Evolutionary conservation across 371 early-diverging fungal genomes (phyloP), one percentile per base, ranked within the genome.

Genomic region (Phascolomyces articulosus): DNA sequence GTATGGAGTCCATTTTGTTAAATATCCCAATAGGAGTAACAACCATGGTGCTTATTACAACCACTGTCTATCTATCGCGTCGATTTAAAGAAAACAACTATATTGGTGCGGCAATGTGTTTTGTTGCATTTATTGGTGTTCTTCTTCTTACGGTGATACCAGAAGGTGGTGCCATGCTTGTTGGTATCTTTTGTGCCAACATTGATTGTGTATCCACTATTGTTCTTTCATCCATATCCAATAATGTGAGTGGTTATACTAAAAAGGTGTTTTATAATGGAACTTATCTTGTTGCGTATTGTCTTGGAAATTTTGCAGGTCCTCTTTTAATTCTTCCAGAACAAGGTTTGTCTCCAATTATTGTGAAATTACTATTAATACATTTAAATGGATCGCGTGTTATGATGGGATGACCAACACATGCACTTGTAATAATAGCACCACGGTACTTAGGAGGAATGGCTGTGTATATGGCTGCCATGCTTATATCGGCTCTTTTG

Each of bases 111-210:
- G 40, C 26, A 1, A 48, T 63, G 11, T 56, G 61, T 53, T 4
- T 29, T 16, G 34, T 67, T 47, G 53, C 67, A 27, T 57, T 67
- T 9, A 11, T 75, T 18, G 75, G 73, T n/a, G 26, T 73, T n/a
- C 58, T 75, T 0, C 49, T 75, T 13, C 58, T 75, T 20, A 15
- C 58, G 3, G 65, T 70, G 7, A 58, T 75, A 23, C 73, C 75
- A 4, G 41, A 49, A 23, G 55, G 58, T 4, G 61, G 40, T 11
- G 49, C 16, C 10, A 68, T 68, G 41, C 62, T 74, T 2, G 26
- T 66, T 34, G 74, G 74, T 0, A 53, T 69, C 4, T 69, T 69
- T 40, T 29, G 72, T 2, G 29, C 65, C 16, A 63, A 63, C 49
- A 20, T 61, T 26, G 44, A 15, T 18, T 65, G 60, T 29, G 48